phyloP scores from a whole-genome alignment of 2,329 filamentous ascomycete genomes.

The Nothophaeocryptopus gaeumannii region DNA sequence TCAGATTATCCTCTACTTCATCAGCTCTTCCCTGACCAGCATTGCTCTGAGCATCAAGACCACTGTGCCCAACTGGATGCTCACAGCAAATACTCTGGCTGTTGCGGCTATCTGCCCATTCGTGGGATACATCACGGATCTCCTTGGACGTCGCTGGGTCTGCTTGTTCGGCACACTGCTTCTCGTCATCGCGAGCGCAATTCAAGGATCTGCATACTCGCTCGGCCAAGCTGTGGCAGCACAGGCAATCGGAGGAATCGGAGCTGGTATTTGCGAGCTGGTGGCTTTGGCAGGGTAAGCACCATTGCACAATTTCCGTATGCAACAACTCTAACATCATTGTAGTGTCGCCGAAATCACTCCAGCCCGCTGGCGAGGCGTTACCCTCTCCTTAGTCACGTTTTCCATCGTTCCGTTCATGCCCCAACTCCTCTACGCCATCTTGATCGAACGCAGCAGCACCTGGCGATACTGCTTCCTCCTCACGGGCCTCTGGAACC shows the following conservation, averaged over 20 bases:
- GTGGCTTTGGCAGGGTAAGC: conserved; percentile 24
- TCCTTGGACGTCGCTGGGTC: conserved; percentile 22
- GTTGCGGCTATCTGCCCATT: conserved; percentile 27
- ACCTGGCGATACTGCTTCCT: conserved; percentile 56
- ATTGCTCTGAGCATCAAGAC: conserved; percentile 19
- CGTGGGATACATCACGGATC: conserved; percentile 24
- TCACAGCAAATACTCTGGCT: conserved; percentile 25
- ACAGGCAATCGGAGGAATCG: conserved; percentile 24
- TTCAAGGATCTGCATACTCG: conserved; percentile 19
- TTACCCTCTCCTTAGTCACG: conserved; percentile 43
- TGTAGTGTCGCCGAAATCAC: conserved; percentile 26
- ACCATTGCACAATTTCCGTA: neutral
- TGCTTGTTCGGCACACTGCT: conserved; percentile 18
- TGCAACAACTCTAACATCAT: neutral
- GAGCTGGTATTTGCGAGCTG: conserved; percentile 23
- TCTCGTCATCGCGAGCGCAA: conserved; percentile 19
- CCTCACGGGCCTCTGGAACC: conserved; percentile 53
- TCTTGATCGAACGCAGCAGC: conserved; percentile 50
- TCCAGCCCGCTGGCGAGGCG: conserved; percentile 22
- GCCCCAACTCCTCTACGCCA: conserved; percentile 60
- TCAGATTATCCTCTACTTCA: conserved; percentile 26
- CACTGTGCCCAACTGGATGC: conserved; percentile 23
- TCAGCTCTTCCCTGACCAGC: conserved; percentile 17
- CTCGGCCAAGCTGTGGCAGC: conserved; percentile 20
- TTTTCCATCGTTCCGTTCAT: conserved; percentile 62